phyloP scores from a whole-genome alignment of 805 yeast genomes.

The Isabelozyma pseudorhagii region DNA sequence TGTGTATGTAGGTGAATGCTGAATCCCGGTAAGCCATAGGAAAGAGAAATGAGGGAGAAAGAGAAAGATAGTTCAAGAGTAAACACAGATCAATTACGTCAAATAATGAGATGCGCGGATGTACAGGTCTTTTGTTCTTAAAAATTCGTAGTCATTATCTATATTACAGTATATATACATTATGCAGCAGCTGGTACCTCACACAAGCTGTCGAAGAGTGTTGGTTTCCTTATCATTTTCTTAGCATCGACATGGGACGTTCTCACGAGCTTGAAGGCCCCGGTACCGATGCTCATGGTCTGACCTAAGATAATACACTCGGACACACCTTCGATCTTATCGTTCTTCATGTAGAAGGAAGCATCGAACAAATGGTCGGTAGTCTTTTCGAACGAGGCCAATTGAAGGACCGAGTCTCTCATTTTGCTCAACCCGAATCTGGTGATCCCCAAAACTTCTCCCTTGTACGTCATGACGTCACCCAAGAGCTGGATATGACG shows the following conservation, averaged over 20 bases:
- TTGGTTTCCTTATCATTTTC: slow-evolving; percentile 40
- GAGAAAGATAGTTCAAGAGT: background rate
- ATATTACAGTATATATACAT: slow-evolving; percentile 6
- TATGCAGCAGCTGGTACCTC: slow-evolving; percentile 8
- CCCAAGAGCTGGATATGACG: slow-evolving; percentile 97
- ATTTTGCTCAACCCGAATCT: slow-evolving; percentile 96
- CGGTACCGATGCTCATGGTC: slow-evolving; percentile 97
- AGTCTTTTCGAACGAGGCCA: slow-evolving; percentile 97
- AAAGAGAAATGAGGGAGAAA: background rate
- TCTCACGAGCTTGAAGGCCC: slow-evolving; percentile 84
- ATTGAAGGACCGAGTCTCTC: slow-evolving; percentile 96
- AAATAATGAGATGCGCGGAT: background rate
- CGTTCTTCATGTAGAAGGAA: slow-evolving; percentile 95
- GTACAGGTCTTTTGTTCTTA: background rate
- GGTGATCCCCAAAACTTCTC: slow-evolving; percentile 96
- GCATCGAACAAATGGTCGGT: slow-evolving; percentile 98
- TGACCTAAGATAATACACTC: slow-evolving; percentile 97
- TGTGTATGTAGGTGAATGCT: slow-evolving; percentile 29
- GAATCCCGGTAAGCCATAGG: slow-evolving; percentile 13
- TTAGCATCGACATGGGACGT: slow-evolving; percentile 44
- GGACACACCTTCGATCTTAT: slow-evolving; percentile 93
- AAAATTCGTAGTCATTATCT: background rate
- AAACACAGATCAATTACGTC: too few relatives aligned
- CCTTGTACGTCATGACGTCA: slow-evolving; percentile 98
- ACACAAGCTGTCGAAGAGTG: slow-evolving; percentile 45